phyloP scores from a whole-genome alignment of 2,329 filamentous ascomycete species.

The Fusarium protoensiforme region DNA sequence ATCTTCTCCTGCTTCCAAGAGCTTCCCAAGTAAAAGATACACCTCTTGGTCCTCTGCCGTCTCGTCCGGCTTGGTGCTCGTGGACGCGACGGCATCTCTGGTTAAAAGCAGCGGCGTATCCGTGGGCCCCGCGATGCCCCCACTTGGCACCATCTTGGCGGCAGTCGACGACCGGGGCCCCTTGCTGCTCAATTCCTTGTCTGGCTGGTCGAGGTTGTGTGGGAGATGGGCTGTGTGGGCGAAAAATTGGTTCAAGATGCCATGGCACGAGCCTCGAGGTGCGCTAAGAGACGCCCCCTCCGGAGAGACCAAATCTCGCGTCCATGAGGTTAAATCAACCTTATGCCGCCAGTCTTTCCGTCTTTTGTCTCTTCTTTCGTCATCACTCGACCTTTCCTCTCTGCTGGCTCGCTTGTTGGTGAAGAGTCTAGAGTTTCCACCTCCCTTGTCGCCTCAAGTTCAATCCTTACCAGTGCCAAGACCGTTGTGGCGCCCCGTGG shows the following conservation, averaged over 20 bases:
- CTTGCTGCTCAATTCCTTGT: constrained; percentile 11
- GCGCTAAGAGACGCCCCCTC: constrained; percentile 17
- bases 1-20: not conserved
- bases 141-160: constrained; percentile 37
- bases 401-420: not conserved
- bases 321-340: constrained; percentile 26
- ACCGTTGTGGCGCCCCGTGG: constrained; percentile 36
- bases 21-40: not conserved
- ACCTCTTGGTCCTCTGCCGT: constrained; percentile 24
- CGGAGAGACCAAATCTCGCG: constrained; percentile 23
- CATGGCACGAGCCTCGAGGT: constrained; percentile 6
- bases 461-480: constrained; percentile 19
- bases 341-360: not conserved
- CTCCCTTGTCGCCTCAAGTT: not conserved
- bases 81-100: constrained; percentile 13
- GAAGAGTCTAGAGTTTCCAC: not conserved
- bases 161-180: constrained; percentile 24
- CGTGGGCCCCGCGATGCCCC: constrained; percentile 28
- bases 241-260: constrained; percentile 21
- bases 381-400: not conserved
- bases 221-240: constrained; percentile 6
- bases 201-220: constrained; percentile 2
- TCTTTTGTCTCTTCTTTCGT: not conserved
- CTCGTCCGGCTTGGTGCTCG: constrained; percentile 28
- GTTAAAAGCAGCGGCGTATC: constrained; percentile 31